These are phyloP conservation scores for Ceratocystis ficicola DNA, from an alignment of 2,329 filamentous ascomycete species.

Conservation along the genomic window DNA sequence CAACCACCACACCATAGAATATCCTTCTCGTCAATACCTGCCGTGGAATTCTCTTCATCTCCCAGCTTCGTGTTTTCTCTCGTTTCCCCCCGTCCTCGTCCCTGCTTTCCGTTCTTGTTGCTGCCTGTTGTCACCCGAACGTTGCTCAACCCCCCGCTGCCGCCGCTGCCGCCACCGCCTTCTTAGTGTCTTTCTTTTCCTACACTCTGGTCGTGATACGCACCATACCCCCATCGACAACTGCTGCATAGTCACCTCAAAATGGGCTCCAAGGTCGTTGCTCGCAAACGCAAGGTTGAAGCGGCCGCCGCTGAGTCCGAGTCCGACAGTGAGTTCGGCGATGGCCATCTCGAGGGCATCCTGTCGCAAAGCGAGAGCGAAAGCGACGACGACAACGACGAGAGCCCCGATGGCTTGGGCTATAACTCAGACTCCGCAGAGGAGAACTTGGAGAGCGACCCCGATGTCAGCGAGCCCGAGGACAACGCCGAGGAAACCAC, in stretches of 20 bases:
- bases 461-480: conserved; percentile 28
- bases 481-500: conserved; percentile 32
- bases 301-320: conserved; percentile 38
- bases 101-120: not conserved
- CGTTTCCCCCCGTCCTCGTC: not conserved
- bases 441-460: conserved; percentile 36
- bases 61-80: not conserved
- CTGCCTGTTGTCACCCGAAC: not conserved
- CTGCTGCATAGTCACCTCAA: not conserved
- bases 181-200: not conserved
- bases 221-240: conserved; percentile 11
- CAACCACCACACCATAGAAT: not conserved
- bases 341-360: conserved; percentile 43
- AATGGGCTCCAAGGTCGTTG: conserved; percentile 19
- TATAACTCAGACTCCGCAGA: conserved; percentile 28
- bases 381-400: conserved; percentile 33
- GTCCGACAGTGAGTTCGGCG: conserved; percentile 50
- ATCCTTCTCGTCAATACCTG: not conserved
- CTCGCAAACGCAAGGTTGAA: conserved; percentile 54
- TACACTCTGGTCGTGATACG: not conserved
- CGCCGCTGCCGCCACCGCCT: too few species aligned
- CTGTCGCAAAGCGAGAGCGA: conserved; percentile 47
- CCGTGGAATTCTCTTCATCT: not conserved
- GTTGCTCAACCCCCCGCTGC: not conserved
- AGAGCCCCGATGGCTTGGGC: conserved; percentile 30